Base-by-base conservation (phyloP, 805 yeast species). In the Saturnispora gosingensis region DNA sequence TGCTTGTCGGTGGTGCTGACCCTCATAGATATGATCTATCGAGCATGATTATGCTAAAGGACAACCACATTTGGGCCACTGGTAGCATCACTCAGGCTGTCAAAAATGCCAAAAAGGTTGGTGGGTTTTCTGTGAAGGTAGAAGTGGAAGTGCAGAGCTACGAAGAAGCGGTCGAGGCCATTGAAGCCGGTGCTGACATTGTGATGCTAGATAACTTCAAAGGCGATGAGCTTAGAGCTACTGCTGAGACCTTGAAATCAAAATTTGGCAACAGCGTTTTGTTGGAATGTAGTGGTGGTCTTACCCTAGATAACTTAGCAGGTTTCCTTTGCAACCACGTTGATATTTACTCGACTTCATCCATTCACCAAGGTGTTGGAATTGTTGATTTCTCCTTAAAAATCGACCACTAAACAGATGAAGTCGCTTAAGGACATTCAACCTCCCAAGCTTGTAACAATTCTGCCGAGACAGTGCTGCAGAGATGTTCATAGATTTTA, bases 31-130 rank as follows among this genome's bases (percentile, higher is more conserved):
- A 88, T 63, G 97, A 91, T 64, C 77, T 90, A 52, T 83, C 93
- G 44, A 79, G 93, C 2, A 90, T 90, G 98, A 90, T 91, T 2
- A 90, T 91, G 98, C 76, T 90, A 59, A 90, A 90, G 67, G 98
- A 90, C 63, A 90, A 90, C 66, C 98, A 91, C 64, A 77, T 90
- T 40, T 86, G 93, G 81, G 82, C 96, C 4, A 86, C 95, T 2
- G 97, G 97, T 0, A 88, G 96, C 28, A 91, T 90, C 55, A 85
- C 95, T 3, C 71, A 76, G 45, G 97, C 98, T 1, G 91, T 91
- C 7, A 59, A 69, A 34, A 75, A 76, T 53, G 97, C 98, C 1
- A 76, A 88, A 51, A 72, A 72, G 13, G 96, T 83, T 0, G 86
- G 88, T 63, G 98, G 98, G 3, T 90, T 90, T 68, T 79, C 96